These are phyloP conservation scores for Aspergillus vadensis DNA, from an alignment of 2,329 filamentous ascomycete genomes.

Conservation along the genomic window DNA sequence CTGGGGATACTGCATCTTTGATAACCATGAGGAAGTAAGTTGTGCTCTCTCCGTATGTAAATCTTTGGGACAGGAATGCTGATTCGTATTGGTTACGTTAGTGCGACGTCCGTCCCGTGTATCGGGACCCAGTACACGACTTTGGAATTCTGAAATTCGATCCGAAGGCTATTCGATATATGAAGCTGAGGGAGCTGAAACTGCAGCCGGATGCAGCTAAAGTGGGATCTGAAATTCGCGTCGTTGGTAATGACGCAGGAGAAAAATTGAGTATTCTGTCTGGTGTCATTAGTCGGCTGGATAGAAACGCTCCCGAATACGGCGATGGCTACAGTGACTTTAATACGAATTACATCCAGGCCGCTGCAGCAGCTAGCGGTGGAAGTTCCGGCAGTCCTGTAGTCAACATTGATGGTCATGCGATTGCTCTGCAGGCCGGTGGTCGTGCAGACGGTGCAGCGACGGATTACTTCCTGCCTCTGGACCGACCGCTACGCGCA, in stretches of 20 bases:
- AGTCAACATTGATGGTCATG: slow-evolving; percentile 90
- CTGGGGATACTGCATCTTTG: slow-evolving; percentile 97
- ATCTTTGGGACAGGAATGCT: not conserved
- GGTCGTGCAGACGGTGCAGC: slow-evolving; percentile 92
- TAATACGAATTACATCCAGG: slow-evolving; percentile 95
- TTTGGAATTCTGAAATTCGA: slow-evolving; percentile 97
- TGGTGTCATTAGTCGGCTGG: slow-evolving; percentile 92
- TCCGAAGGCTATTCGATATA: slow-evolving; percentile 94
- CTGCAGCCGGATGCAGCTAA: slow-evolving; percentile 80
- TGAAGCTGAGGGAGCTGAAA: slow-evolving; percentile 79
- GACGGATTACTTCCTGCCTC: slow-evolving; percentile 94
- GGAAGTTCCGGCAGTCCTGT: slow-evolving; percentile 98
- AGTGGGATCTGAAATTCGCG: slow-evolving; percentile 91
- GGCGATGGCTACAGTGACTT: slow-evolving; percentile 98
- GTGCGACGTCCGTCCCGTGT: slow-evolving; percentile 94
- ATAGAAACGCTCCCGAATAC: slow-evolving; percentile 96
- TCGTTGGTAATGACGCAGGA: slow-evolving; percentile 97
- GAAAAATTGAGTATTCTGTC: slow-evolving; percentile 98
- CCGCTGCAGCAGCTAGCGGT: slow-evolving; percentile 92
- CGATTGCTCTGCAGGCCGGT: slow-evolving; percentile 90
- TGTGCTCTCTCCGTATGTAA: not conserved
- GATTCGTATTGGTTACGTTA: slow-evolving; percentile 44
- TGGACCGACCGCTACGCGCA: slow-evolving; percentile 86
- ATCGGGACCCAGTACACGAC: slow-evolving; percentile 97
- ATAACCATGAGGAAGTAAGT: slow-evolving; percentile 83